Base-by-base conservation (phyloP, 805 yeast species). In the Hanseniaspora singularis region DNA sequence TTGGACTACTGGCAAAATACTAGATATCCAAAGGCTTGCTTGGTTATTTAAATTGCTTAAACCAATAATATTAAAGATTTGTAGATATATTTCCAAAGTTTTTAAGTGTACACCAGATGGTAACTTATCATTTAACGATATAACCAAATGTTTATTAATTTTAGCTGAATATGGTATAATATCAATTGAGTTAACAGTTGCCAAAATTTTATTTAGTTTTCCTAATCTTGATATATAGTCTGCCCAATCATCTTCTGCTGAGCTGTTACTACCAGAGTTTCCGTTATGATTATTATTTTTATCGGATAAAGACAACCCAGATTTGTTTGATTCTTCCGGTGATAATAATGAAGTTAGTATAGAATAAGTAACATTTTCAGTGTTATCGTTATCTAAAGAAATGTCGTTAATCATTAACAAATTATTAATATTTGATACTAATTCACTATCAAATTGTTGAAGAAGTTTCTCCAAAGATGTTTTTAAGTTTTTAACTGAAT, bases 31-130 rank as follows among this genome's bases (percentile, higher is more conserved):
- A 1, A 80, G 64, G 33, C 71, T 67, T n/a, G 82, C 66, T 48
- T 76, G 73, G 10, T 64, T 51, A 37, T 80, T 73, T 30, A 84
- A 64, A 4, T 72, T 64, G 4, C 72, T 76, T 0, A 61, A 57
- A 1, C 81, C 80, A 30, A 89, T 63, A 26, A 76, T 72, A 31
- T 69, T 70, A 64, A 92, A 85, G 2, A 89, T 73, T 45, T 68
- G 65, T 19, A 73, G 76, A 60, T 88, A 92, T 1, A 88, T 75
- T 49, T 79, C 85, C 33, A 92, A 63, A 0, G 96, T 73, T 58
- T 86, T 92, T 53, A 81, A 82, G 60, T 92, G 98, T 0, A 92
- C 99, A 8, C 99, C 98, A 40, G 94, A 83, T 0, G 99, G 98
- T 10, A 92, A 69, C 42, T 71, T 71, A 1, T 94, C 79, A 2